A percentile compares a stretch with the other conserved stretches of the same genome.
Evolutionary conservation across 192 early-diverging fungal species (phyloP).

Genomic region (Backusella australiensis): DNA sequence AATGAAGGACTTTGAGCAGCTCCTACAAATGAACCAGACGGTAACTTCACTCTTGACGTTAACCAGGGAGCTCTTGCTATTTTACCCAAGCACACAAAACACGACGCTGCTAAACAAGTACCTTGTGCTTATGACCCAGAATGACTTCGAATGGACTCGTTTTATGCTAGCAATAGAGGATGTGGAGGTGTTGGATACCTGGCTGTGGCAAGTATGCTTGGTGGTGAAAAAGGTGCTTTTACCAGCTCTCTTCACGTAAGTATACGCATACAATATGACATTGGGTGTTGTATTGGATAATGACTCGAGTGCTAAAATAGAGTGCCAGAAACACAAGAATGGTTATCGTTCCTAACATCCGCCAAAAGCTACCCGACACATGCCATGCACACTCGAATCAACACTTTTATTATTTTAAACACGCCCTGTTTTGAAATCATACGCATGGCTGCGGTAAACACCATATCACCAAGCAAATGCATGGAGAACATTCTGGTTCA

Average conservation of each 20-base stretch:
- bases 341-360: neutral
- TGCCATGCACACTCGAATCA: neutral
- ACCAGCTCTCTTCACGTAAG: neutral
- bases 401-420: neutral
- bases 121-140: neutral
- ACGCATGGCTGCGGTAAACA: neutral
- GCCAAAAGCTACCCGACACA: neutral
- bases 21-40: neutral
- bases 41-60: neutral
- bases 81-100: conserved; percentile 10
- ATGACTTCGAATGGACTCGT: neutral
- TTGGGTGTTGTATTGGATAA: neutral
- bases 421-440: neutral
- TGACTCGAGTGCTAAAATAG: neutral
- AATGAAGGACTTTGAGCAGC: neutral
- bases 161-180: neutral
- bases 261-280: neutral
- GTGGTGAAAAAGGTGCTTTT: conserved; percentile 20
- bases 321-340: neutral
- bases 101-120: neutral
- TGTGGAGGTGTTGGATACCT: neutral
- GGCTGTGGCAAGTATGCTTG: neutral
- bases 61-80: neutral
- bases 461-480: neutral
- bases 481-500: neutral